phyloP scores from a whole-genome alignment of 2,329 filamentous ascomycete genomes.

The Cladosporium sp. region DNA sequence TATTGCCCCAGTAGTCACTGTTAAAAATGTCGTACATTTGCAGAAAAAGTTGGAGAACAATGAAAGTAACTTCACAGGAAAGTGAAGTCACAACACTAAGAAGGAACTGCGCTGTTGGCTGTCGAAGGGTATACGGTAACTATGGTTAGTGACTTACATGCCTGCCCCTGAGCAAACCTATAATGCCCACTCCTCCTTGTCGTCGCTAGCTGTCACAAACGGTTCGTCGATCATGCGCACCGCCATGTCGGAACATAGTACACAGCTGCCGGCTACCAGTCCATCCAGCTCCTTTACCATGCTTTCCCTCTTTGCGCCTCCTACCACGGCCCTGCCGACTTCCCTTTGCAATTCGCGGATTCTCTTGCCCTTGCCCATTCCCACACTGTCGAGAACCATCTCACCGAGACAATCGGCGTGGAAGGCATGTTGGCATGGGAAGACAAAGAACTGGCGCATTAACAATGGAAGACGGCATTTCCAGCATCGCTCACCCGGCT shows the following conservation, averaged over 20 bases:
- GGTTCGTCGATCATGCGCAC: slow-evolving; percentile 93
- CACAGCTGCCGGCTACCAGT: slow-evolving; percentile 85
- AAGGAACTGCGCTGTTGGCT: too few relatives aligned
- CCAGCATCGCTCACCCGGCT: slow-evolving; percentile 92
- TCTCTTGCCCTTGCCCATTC: slow-evolving; percentile 67
- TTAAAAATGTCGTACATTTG: too few relatives aligned
- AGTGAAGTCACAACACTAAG: too few relatives aligned
- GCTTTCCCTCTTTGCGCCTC: slow-evolving; percentile 63
- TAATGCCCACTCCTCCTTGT: slow-evolving; percentile 70
- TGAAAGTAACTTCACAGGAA: too few relatives aligned
- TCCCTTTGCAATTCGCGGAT: slow-evolving; percentile 83
- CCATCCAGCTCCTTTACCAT: slow-evolving; percentile 85
- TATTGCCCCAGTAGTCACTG: too few relatives aligned
- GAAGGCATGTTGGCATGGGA: slow-evolving; percentile 96
- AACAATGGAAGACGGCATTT: slow-evolving; percentile 80
- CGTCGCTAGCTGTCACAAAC: slow-evolving; percentile 70
- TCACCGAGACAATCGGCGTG: slow-evolving; percentile 90
- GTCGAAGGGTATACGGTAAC: too few relatives aligned
- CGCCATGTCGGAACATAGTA: slow-evolving; percentile 89
- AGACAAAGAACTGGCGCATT: slow-evolving; percentile 93
- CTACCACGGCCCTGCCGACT: slow-evolving; percentile 65
- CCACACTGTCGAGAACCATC: slow-evolving; percentile 77
- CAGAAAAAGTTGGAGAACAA: too few relatives aligned
- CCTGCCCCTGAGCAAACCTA: background rate
- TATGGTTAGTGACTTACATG: too few relatives aligned